Percentiles rank a stretch among this genome's conserved stretches.
phyloP scores from a whole-genome alignment of 2,329 filamentous ascomycete species.

The Ambrosiella beaveri region DNA sequence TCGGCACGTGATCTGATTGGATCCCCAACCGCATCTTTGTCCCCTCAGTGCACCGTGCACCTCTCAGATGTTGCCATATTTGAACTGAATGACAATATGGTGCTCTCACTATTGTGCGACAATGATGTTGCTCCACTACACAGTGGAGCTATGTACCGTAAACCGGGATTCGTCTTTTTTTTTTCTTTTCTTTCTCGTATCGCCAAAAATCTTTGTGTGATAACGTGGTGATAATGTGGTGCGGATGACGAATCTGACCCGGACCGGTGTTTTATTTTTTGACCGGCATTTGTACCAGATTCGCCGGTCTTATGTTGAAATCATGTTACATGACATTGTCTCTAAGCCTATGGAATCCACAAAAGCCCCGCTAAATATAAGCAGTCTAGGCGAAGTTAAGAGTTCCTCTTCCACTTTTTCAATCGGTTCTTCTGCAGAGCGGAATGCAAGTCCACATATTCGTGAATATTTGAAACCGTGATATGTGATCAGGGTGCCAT shows the following conservation, averaged over 20 bases:
- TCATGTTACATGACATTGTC: too few relatives aligned
- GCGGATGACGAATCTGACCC: not conserved
- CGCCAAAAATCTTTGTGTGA: too few relatives aligned
- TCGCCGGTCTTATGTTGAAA: too few relatives aligned
- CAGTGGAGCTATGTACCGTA: not conserved
- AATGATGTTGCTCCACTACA: not conserved
- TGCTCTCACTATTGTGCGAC: not conserved
- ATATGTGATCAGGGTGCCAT: not conserved
- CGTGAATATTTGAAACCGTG: too few relatives aligned
- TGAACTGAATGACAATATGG: not conserved
- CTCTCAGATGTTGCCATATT: not conserved
- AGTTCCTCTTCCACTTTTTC: too few relatives aligned
- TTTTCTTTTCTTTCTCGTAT: too few relatives aligned
- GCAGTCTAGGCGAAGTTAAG: not conserved
- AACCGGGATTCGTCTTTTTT: too few relatives aligned
- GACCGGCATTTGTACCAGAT: not conserved
- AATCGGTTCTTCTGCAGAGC: too few relatives aligned
- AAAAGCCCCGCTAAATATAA: not conserved
- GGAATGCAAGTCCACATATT: too few relatives aligned
- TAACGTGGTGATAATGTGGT: too few relatives aligned
- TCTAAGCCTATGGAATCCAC: not conserved
- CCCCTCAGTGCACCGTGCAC: not conserved
- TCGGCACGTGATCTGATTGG: not conserved
- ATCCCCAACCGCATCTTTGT: not conserved
- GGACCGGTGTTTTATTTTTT: not conserved